These are phyloP conservation scores for Taphrina sp. DNA, from an alignment of 1,139 yeast species.

Conservation along the genomic window DNA sequence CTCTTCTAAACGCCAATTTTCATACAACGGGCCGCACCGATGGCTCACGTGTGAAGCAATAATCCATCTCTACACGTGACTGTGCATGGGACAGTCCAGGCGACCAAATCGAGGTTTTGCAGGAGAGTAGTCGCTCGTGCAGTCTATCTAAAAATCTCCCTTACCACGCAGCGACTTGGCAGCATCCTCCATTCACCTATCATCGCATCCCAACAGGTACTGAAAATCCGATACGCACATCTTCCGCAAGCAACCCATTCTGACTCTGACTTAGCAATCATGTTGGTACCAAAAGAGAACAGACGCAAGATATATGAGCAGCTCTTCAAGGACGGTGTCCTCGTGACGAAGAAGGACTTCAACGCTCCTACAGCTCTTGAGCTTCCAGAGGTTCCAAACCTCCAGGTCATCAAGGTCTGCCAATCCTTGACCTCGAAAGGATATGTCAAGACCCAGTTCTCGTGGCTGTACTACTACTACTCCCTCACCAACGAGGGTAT, in stretches of 20 bases:
- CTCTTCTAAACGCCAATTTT: too few species aligned
- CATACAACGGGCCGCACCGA: too few species aligned
- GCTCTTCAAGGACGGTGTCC: slow-evolving; percentile 35
- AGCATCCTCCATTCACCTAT: neutral
- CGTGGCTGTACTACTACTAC: slow-evolving; percentile 99
- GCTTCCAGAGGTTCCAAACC: slow-evolving; percentile 51
- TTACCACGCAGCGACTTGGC: too few species aligned
- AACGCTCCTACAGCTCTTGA: slow-evolving; percentile 97
- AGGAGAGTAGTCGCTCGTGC: too few species aligned
- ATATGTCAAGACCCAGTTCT: slow-evolving; percentile 98
- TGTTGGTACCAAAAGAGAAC: slow-evolving; percentile 35
- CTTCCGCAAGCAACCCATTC: neutral
- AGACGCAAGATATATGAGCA: slow-evolving; percentile 35
- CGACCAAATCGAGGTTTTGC: too few species aligned
- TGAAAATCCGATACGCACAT: neutral
- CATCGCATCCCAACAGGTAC: neutral
- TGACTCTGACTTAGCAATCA: too few species aligned
- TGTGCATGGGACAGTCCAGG: too few species aligned
- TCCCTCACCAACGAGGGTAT: slow-evolving; percentile 99
- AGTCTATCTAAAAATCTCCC: too few species aligned
- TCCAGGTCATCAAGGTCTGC: slow-evolving; percentile 97
- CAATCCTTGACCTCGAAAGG: slow-evolving; percentile 99
- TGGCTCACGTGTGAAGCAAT: too few species aligned
- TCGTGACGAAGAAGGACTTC: slow-evolving; percentile 55
- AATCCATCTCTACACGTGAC: too few species aligned